Percentiles rank a stretch among this genome's conserved stretches.
These are phyloP conservation scores for Neurospora discreta DNA, from an alignment of 495 filamentous ascomycete genomes.

Conservation along the genomic window DNA sequence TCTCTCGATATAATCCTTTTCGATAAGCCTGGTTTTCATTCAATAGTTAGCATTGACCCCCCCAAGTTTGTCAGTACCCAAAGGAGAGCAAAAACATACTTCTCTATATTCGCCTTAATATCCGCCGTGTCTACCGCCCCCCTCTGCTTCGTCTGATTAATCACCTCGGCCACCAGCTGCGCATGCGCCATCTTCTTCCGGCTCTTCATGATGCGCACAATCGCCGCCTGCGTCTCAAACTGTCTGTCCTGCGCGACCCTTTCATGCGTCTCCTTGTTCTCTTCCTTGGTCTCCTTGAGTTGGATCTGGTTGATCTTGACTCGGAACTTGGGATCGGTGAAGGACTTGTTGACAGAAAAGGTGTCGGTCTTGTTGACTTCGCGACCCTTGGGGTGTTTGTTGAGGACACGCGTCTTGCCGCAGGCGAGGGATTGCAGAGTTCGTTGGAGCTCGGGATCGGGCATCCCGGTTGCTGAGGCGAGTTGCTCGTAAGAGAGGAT, in stretches of 20 bases:
- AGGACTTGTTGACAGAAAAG: constrained; percentile 67
- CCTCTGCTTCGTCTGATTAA: constrained; percentile 73
- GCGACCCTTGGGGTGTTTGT: constrained; percentile 72
- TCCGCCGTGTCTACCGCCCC: constrained; percentile 73
- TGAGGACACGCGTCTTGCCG: constrained; percentile 74
- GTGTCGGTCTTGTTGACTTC: constrained; percentile 68
- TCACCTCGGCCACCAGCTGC: constrained; percentile 76
- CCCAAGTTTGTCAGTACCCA: neutral
- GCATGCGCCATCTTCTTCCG: constrained; percentile 73
- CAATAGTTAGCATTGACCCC: neutral
- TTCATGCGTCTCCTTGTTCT: constrained; percentile 89
- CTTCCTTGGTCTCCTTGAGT: constrained; percentile 75
- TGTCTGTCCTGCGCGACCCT: constrained; percentile 79
- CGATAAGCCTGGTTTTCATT: constrained; percentile 57
- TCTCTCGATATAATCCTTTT: constrained; percentile 92
- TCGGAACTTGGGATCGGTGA: constrained; percentile 71
- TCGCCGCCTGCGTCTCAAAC: constrained; percentile 93
- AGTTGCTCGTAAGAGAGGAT: constrained; percentile 60
- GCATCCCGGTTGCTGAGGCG: constrained; percentile 49
- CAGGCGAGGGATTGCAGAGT: constrained; percentile 93
- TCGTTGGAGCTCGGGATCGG: constrained; percentile 67
- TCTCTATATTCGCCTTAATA: constrained; percentile 96
- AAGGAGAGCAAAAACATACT: constrained; percentile 30
- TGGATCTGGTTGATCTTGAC: constrained; percentile 99
- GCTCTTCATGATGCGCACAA: constrained; percentile 96